Evolutionary conservation across 1,284 basidiomycete species (phyloP), one percentile per base, ranked within the genome.

Genomic region (Testicularia cyperi): DNA sequence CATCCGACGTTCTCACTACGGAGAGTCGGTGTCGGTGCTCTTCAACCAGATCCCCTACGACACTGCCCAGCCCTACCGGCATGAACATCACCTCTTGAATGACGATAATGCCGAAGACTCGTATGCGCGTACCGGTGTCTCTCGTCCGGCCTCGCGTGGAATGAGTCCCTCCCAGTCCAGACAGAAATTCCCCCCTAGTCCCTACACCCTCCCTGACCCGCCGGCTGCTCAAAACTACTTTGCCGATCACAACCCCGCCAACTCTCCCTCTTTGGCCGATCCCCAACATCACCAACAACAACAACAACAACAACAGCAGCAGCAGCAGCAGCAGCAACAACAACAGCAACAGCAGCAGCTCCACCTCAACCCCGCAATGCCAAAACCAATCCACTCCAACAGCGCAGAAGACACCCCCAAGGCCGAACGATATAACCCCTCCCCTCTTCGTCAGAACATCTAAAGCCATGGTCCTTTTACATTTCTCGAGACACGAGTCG

Each of bases 1-100:
- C 36, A 96, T 98, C 56, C 81, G 94, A 63, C 83, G 94, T 61
- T 91, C 87, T 38, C 77, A 78, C 63, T 78, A 77, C 52, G 78
- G 77, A 23, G 73, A 75, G 42, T 56, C 48, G 27, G 68, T 75
- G 14, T 62, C 55, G n/a, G 65, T 72, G 18, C 61, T 75, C 15
- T 75, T 74, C 60, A 70, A 65, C 57, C 68, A 76, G 47, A 61
- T 75, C 26, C 72, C 72, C 9, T 76, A 75, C 46, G 74, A 76
- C 35, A 76, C 74, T 0, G 41, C 71, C 6, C 74, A 76, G 33
- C 72, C 74, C 21, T 76, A 76, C 38, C 45, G 74, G 10, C 73
- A 72, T 28, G 68, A 68, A 13, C 20, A 54, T 12, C 64, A 68
- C 29, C n/a, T n/a, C n/a, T n/a, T n/a, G n/a, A n/a, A n/a, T n/a